These are phyloP conservation scores for Brettanomyces anomalus DNA, from an alignment of 805 yeast species.

Conservation along the genomic window DNA sequence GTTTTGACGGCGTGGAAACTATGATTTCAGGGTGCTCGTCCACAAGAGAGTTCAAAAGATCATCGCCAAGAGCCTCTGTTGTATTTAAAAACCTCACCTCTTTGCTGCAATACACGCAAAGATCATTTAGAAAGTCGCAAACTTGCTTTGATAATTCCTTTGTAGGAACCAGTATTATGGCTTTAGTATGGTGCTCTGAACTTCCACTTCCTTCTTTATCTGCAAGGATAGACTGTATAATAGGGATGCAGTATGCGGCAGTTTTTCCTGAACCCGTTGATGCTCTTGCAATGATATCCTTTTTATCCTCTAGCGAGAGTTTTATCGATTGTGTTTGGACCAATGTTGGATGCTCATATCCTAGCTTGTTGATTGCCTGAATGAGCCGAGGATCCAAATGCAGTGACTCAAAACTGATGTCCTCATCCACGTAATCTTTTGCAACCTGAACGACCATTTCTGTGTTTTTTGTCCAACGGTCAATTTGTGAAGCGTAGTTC, in stretches of 20 bases:
- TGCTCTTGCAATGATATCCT: constrained; percentile 90
- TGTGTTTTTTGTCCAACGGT: too few species aligned
- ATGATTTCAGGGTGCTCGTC: constrained; percentile 71
- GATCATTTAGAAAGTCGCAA: constrained; percentile 52
- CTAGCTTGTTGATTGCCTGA: constrained; percentile 76
- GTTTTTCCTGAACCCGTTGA: constrained; percentile 96
- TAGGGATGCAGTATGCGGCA: constrained; percentile 81
- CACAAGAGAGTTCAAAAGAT: constrained; percentile 62
- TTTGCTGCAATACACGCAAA: constrained; percentile 64
- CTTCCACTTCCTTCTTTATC: constrained; percentile 22
- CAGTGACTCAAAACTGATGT: constrained; percentile 63
- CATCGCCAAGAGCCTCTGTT: constrained; percentile 50
- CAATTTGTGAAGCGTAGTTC: constrained; percentile 1
- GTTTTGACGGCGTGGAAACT: constrained; percentile 79
- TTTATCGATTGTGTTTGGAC: constrained; percentile 91
- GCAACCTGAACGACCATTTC: constrained; percentile 40
- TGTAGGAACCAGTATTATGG: constrained; percentile 84
- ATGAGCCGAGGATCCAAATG: constrained; percentile 73
- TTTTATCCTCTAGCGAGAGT: constrained; percentile 78
- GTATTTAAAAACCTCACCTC: constrained; percentile 58
- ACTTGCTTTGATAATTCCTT: constrained; percentile 89
- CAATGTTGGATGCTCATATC: constrained; percentile 79
- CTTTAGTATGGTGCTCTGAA: constrained; percentile 29
- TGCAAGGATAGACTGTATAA: constrained; percentile 64
- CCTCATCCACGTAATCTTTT: constrained; percentile 63